These are phyloP conservation scores for Carex arenaria DNA, from an alignment of 202 grass and related monocot species.

Conservation along the genomic window DNA sequence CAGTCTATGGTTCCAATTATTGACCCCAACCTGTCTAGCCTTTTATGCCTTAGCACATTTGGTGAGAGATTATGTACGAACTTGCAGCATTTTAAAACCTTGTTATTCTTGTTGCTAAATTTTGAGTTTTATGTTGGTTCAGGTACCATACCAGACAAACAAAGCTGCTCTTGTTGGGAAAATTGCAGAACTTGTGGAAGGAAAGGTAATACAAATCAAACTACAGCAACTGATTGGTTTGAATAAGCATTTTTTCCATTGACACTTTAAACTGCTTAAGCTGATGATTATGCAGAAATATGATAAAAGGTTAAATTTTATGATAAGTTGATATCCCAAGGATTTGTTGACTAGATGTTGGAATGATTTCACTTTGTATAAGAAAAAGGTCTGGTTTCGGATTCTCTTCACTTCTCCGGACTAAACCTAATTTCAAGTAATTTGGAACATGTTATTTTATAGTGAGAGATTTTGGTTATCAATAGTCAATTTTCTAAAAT, in stretches of 20 bases:
- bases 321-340: neutral
- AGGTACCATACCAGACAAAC: constrained; percentile 96
- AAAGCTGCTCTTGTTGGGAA: constrained; percentile 83
- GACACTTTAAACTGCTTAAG: neutral
- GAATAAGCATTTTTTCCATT: neutral
- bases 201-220: constrained; percentile 53
- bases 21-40: neutral
- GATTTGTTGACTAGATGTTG: neutral
- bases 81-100: neutral
- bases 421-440: neutral
- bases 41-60: neutral
- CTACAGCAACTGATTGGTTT: neutral
- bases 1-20: neutral
- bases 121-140: constrained; percentile 25
- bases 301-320: neutral
- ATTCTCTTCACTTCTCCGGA: neutral
- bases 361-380: neutral
- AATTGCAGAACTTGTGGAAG: constrained; percentile 95
- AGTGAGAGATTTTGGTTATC: neutral
- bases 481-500: neutral
- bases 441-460: neutral
- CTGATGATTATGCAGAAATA: neutral
- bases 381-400: neutral
- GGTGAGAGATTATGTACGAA: neutral
- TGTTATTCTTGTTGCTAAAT: neutral